These are phyloP conservation scores for Phytophthora sojae DNA, from an alignment of 352 stramenopile genomes.

Conservation along the genomic window DNA sequence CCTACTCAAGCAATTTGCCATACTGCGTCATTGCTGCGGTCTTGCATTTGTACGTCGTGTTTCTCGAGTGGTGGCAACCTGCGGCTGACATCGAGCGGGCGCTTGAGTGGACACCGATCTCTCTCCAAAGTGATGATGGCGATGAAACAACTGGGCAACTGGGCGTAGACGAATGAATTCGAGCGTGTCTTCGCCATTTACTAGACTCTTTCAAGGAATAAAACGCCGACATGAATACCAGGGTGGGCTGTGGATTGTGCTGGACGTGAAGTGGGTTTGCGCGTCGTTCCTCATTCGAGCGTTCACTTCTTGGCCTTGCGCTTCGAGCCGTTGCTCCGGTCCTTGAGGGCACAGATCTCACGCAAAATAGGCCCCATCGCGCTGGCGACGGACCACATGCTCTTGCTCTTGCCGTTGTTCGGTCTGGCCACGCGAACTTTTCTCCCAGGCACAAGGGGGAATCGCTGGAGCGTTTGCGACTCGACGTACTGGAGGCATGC, in stretches of 20 bases:
- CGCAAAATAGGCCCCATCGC: conserved; percentile 13
- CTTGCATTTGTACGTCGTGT: conserved; percentile 66
- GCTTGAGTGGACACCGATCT: conserved; percentile 52
- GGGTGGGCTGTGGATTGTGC: not conserved
- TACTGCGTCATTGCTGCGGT: conserved; percentile 71
- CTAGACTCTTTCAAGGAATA: conserved; percentile 7
- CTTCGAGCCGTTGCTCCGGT: not conserved
- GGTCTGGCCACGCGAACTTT: conserved; percentile 2
- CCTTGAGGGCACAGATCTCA: conserved; percentile 26
- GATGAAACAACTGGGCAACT: conserved; percentile 15
- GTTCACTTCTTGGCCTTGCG: not conserved
- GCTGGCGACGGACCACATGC: conserved; percentile 39
- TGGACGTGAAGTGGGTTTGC: not conserved
- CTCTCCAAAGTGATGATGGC: conserved; percentile 4
- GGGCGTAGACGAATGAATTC: conserved; percentile 3
- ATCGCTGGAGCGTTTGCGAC: conserved; percentile 27
- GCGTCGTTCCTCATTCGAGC: not conserved
- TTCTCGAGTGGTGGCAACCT: conserved; percentile 67
- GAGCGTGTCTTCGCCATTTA: not conserved
- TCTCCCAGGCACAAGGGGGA: conserved; percentile 15
- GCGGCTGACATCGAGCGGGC: conserved; percentile 65
- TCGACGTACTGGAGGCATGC: conserved; percentile 39
- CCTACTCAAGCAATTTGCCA: no score
- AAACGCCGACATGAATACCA: not conserved
- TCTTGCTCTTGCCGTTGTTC: conserved; percentile 31